A percentile compares a stretch with the other conserved stretches of the same genome.
Evolutionary conservation across 192 early-diverging fungal genomes (phyloP).

Genomic region (Thamnidium elegans): DNA sequence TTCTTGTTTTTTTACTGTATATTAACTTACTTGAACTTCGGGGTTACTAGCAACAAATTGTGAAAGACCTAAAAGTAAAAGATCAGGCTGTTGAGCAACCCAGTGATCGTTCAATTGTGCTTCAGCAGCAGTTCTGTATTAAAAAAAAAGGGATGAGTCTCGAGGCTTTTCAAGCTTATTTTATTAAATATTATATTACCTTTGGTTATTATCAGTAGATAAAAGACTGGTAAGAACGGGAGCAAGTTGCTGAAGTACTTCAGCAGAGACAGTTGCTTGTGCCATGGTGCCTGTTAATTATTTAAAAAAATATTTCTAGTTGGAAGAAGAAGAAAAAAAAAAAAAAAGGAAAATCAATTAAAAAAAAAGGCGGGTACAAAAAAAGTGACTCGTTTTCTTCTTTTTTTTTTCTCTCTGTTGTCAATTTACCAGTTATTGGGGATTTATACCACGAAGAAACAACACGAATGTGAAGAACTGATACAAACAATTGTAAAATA

Average conservation of each 20-base stretch:
- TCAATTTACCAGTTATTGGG: no score
- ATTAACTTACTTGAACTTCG: slow-evolving; percentile 32
- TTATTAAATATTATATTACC: slow-evolving; percentile 20
- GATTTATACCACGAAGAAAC: no score
- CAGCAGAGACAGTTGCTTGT: slow-evolving; percentile 40
- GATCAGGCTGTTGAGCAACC: slow-evolving; percentile 47
- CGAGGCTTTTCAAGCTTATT: background rate
- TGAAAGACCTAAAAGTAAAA: slow-evolving; percentile 46
- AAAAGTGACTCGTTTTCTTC: slow-evolving; percentile 17
- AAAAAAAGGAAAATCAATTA: slow-evolving; percentile 19
- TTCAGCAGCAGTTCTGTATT: slow-evolving; percentile 44
- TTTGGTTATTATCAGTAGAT: slow-evolving; percentile 46
- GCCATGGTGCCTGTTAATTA: slow-evolving; percentile 19
- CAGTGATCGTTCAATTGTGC: slow-evolving; percentile 52
- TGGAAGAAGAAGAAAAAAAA: background rate
- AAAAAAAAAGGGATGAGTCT: background rate
- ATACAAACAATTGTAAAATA: no score
- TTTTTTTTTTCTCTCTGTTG: background rate
- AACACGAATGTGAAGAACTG: no score
- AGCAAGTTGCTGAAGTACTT: slow-evolving; percentile 45
- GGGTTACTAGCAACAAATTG: slow-evolving; percentile 35
- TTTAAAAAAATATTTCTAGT: no score
- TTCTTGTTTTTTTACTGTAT: background rate
- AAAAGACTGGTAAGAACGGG: slow-evolving; percentile 43
- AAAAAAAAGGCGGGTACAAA: slow-evolving; percentile 21